These are phyloP conservation scores for Xylaria grammica DNA, from an alignment of 495 filamentous ascomycete species.

Conservation along the genomic window DNA sequence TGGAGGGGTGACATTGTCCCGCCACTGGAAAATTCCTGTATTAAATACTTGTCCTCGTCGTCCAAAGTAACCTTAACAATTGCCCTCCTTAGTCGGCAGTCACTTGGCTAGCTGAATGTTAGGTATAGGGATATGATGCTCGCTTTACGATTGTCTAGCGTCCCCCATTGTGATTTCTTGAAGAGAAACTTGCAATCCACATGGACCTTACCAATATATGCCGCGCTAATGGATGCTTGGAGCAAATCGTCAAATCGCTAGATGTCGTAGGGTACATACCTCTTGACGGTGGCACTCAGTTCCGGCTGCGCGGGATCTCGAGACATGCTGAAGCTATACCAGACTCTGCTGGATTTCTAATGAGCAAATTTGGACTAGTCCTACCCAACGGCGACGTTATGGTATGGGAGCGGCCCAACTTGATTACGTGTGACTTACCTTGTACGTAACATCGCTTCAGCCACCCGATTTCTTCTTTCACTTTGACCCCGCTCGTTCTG, in stretches of 20 bases:
- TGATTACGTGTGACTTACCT: no score
- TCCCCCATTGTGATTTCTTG: slow-evolving; percentile 39
- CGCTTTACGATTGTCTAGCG: slow-evolving; percentile 24
- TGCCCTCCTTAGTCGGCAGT: slow-evolving; percentile 33
- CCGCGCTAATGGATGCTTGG: slow-evolving; percentile 16
- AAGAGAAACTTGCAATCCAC: slow-evolving; percentile 40
- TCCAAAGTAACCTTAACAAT: slow-evolving; percentile 35
- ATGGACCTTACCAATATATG: slow-evolving; percentile 20
- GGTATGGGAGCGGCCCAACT: no score
- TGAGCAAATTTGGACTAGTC: no score
- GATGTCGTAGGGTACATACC: neutral
- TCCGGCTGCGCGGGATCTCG: neutral
- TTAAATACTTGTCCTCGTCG: slow-evolving; percentile 14
- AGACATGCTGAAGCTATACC: neutral
- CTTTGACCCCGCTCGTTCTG: no score
- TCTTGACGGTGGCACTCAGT: neutral
- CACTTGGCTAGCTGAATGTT: slow-evolving; percentile 30
- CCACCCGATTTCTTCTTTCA: no score
- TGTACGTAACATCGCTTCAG: no score
- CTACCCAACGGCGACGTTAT: no score
- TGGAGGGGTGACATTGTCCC: neutral
- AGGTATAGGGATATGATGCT: slow-evolving; percentile 43
- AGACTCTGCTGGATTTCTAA: no score
- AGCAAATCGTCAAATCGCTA: neutral
- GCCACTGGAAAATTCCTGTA: neutral